Base-by-base conservation (phyloP, 225 moss, liverwort and hornwort species). In the Polytrichum formosum region DNA sequence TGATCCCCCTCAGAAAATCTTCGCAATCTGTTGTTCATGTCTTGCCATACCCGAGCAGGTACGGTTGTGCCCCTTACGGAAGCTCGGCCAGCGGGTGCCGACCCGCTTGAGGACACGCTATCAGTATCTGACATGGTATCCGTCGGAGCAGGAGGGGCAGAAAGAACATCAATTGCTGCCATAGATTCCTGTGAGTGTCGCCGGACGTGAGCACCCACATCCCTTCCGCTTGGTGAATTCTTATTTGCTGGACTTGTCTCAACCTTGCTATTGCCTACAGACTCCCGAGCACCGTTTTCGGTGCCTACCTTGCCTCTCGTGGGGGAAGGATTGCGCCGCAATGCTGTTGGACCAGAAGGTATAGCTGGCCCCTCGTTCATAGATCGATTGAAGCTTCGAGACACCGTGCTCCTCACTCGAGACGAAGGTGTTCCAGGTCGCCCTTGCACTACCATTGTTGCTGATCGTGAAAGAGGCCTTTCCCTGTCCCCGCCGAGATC, bases 11-110 rank as follows among this genome's bases (percentile, higher is more conserved):
- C 92, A 17, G 91, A 84, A 53, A 88, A 89, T 10, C 94, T 73
- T 60, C 90, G 84, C 61, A 89, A 72, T 76, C 87, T 82, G 61
- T 83, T 90, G 78, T 89, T 90, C 63, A 82, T 87, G 70, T 88
- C 88, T 80, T 91, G 91, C 92, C 92, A 98, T 6, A 98, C 92
- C 6, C 98, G 94, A 22, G 98, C 87, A 64, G 98, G 92, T 9
- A 94, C 98, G 28, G 82, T 90, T 4, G 91, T 92, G 37, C 92
- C 92, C 64, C 92, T 84, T 62, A 68, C 81, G 62, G 61, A 75
- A 37, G 67, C 76, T 60, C 71, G 83, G 64, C 68, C 61, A 70
- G 87, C 82, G 5, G 85, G 74, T 13, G 65, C 90, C 22, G 94
- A 93, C 53, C 98, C 98, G 64, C 79, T 87, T 26, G 98, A 98